Evolutionary conservation across 371 early-diverging fungal genomes (phyloP), one percentile per base, ranked within the genome.

Genomic region (Mortierella sp.): DNA sequence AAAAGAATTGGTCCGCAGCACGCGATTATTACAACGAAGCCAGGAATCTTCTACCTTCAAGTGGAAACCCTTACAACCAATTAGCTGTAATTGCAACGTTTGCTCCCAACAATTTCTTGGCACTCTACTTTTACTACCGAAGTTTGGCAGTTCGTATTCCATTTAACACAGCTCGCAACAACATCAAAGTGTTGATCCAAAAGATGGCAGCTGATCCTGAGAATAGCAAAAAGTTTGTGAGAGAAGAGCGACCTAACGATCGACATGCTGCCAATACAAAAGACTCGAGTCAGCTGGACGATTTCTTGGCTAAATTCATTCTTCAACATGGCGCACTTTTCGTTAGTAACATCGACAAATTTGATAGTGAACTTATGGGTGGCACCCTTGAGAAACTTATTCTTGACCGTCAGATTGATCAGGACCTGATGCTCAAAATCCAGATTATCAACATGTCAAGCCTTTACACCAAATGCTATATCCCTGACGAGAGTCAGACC

Each of bases 61-160:
- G 80, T 67, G 86, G 86, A 67, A 90, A 91, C 64, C 91, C 92
- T 0, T 88, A 86, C 77, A 92, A 90, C 69, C 92, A 92, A 79
- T 81, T 91, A 32, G 91, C 90, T 0, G 89, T 92, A 8, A 83
- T 91, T 55, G 83, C 84, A 7, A 78, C 84, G 8, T 83, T 81
- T 33, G 70, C 70, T 7, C 77, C 75, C 40, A 81, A 86, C 71
- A 77, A 86, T 52, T 84, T 86, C 68, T 59, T 74, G 52, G 83
- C 84, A 3, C 65, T 86, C 9, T 86, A 86, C 40, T 80, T 81
- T 63, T 86, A 86, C 73, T 83, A 77, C 57, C 83, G 86, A 40
- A 85, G 86, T 47, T 58, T 86, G 71, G 84, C 79, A 16, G 86
- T 84, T 28, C 72, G 69, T 21, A 67, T 75, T 15, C 85, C 84